Base-by-base conservation (phyloP, 176 grass and related monocot species). In the Oryza coarctata region DNA sequence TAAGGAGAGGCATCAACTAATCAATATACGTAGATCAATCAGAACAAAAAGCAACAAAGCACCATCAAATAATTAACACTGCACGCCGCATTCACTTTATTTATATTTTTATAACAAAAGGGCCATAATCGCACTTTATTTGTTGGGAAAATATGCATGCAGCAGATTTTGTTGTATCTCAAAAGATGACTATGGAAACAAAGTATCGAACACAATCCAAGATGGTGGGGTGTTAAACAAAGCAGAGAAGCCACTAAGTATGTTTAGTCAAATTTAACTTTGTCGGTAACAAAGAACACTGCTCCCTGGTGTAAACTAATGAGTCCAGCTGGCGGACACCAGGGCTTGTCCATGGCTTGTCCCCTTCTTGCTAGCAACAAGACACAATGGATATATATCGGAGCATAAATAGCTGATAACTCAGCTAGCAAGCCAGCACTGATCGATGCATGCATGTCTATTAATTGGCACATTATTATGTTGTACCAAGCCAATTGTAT, bases 291-390 rank as follows among this genome's bases (percentile, higher is more conserved):
- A 15, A 38, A 67, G 27, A 35, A 69, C 79, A 47, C 22, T 81
- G 44, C 18, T 29, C 47, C 28, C 17, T 55, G 50, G 67, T 40
- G 9, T 36, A 72, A 77, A 81, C 40, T 69, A 81, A 55, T 15
- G 64, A 89, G 40, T 61, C 87, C 91, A 89, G 87, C 74, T 87
- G 85, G 71, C 40, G 65, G 60, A 87, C 91, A 93, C 87, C 74
- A 84, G 73, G 83, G 52, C 74, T 23, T 93, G 90, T 89, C 87
- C 66, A 66, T 76, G 12, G 5, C 22, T 18, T 89, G 87, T 87
- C 87, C 45, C 87, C 75, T 55, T 55, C 18, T 45, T 73, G 64
- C 12, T 61, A 73, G 70, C 72, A 86, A 84, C 29, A 84, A 68
- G 80, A 88, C 80, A 84, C 14, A 15, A 17, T 55, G 20, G 6